A percentile compares a stretch with the other conserved stretches of the same genome.
Evolutionary conservation across 257 asterid genomes (phyloP).

Genomic region (Solanum boliviense): DNA sequence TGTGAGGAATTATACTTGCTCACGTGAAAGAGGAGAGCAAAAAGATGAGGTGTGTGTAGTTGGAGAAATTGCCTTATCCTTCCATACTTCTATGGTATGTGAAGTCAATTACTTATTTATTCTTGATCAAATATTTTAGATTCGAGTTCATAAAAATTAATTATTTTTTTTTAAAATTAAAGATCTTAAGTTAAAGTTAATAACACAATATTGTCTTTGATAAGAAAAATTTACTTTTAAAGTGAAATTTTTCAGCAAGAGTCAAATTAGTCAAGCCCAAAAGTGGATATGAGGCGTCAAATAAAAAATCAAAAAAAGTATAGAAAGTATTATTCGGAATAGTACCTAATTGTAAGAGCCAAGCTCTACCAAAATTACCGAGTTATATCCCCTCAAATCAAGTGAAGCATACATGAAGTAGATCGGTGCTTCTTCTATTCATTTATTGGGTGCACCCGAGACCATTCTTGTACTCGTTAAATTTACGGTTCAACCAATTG

Average conservation of each 20-base stretch:
- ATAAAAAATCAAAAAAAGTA: background rate
- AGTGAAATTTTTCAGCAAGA: too few relatives aligned
- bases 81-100: background rate
- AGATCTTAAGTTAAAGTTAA: background rate
- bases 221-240: too few relatives aligned
- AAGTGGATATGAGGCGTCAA: too few relatives aligned
- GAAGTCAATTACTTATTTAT: background rate
- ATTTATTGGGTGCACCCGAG: background rate
- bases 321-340: too few relatives aligned
- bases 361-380: background rate
- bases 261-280: background rate
- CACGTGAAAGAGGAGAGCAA: background rate
- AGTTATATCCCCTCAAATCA: background rate
- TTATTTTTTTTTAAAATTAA: fast-evolving
- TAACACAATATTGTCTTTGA: fast-evolving
- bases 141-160: background rate
- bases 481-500: background rate
- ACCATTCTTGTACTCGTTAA: background rate
- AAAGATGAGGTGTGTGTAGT: background rate
- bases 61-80: background rate
- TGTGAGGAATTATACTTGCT: background rate
- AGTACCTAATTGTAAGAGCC: background rate
- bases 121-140: background rate
- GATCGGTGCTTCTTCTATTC: background rate
- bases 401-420: background rate